Evolutionary conservation across 2,329 filamentous ascomycete species (phyloP), one percentile per base, ranked within the genome.

Genomic region (Xylariaceae sp.): DNA sequence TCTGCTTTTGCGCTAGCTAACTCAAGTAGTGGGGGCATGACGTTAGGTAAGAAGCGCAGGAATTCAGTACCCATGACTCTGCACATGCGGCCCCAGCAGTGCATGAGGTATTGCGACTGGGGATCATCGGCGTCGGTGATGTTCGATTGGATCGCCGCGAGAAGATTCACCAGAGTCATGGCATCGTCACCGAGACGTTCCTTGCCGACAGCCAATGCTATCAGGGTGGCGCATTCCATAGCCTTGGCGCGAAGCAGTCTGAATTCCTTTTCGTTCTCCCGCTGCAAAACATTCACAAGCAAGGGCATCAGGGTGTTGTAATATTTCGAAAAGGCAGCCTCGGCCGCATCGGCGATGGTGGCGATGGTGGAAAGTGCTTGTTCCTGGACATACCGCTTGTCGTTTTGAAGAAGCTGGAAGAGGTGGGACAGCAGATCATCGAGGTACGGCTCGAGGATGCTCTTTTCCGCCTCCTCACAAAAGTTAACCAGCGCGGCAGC

Each of bases 51-150:
- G 80, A 96, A 99, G 16, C 93, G 93, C 12, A 98, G 81, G 74
- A 99, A 99, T 67, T 97, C 93, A 46, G 84, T 79, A 19, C 90
- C 92, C 61, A 99, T 83, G 26, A 99, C 93, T 63, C 95, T 89
- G 76, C 93, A 98, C 95, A 99, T 99, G 47, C 95, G 88, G 50
- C 95, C 95, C 95, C 95, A 99, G 78, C 95, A 99, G 80, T 99
- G 95, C 76, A 99, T 90, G 37, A 99, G 83, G 73, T 99, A 99
- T 68, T 96, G 93, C 16, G 92, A 90, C 74, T 99, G 95, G 40
- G 95, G 95, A 70, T 99, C 95, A 67, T 99, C 95, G 1, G 92
- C 78, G 67, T 99, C 95, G 3, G 87, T 89, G 60, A 98, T 95
- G 70, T 83, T 89, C 65, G 87, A 82, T 73, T 99, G 95, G 54